Evolutionary conservation across 1,139 yeast genomes (phyloP).

Genomic region (Spencermartinsiella ligniputridi): DNA sequence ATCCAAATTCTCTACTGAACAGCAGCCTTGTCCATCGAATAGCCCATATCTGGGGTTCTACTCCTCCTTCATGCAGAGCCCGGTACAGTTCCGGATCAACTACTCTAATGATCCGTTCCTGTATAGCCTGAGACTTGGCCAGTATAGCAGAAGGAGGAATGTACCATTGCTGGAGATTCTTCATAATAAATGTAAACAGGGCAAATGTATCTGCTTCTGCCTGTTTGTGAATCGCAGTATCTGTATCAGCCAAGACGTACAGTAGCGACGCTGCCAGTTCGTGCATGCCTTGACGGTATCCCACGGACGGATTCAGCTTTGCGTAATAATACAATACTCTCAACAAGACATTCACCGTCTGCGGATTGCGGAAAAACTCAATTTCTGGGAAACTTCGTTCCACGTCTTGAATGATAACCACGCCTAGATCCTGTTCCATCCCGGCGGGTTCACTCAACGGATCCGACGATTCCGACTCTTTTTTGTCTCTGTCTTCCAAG

Average conservation of each 20-base stretch:
- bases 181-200: slow-evolving; percentile 33
- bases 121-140: slow-evolving; percentile 29
- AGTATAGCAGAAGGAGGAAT: slow-evolving; percentile 25
- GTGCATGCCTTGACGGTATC: slow-evolving; percentile 63
- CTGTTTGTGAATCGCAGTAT: slow-evolving; percentile 5
- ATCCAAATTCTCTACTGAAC: slow-evolving; percentile 46
- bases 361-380: slow-evolving; percentile 37
- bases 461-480: slow-evolving; percentile 12
- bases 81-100: slow-evolving; percentile 34
- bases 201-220: slow-evolving; percentile 31
- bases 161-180: slow-evolving; percentile 31
- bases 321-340: slow-evolving; percentile 51
- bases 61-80: slow-evolving; percentile 38
- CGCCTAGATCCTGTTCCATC: slow-evolving; percentile 23
- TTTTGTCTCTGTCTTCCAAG: slow-evolving; percentile 4
- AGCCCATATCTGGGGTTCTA: slow-evolving; percentile 61
- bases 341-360: slow-evolving; percentile 37
- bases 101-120: slow-evolving; percentile 36
- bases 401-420: slow-evolving; percentile 40
- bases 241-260: slow-evolving; percentile 22
- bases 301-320: slow-evolving; percentile 44
- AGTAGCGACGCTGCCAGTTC: slow-evolving; percentile 51
- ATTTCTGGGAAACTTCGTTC: slow-evolving; percentile 60
- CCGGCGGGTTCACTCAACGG: slow-evolving; percentile 18
- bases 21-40: slow-evolving; percentile 52